phyloP scores from a whole-genome alignment of 345 rosid species.

The Aquilaria sinensis region DNA sequence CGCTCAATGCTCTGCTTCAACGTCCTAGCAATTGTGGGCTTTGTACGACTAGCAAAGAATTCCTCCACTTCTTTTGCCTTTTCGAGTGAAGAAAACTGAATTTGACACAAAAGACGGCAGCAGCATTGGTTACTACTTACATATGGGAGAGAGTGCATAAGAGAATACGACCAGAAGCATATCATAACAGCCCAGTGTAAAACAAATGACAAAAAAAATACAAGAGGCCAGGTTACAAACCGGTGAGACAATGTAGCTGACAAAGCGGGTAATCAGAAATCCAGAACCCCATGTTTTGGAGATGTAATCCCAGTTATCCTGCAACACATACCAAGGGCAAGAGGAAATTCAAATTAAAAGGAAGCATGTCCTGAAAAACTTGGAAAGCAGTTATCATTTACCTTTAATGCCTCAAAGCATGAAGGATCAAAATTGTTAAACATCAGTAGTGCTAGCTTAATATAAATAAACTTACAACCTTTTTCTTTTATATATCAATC shows the following conservation, averaged over 20 bases:
- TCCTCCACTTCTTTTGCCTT: slow-evolving; percentile 76
- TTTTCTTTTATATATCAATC: too few relatives aligned
- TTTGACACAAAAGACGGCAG: neutral
- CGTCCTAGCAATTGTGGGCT: slow-evolving; percentile 65
- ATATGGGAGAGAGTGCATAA: neutral
- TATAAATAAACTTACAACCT: too few relatives aligned
- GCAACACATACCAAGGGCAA: slow-evolving; percentile 10
- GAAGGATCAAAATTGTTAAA: too few relatives aligned
- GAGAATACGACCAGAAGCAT: too few relatives aligned
- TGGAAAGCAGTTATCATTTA: too few relatives aligned
- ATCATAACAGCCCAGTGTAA: too few relatives aligned
- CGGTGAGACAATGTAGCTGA: slow-evolving; percentile 71
- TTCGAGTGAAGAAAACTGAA: slow-evolving; percentile 84
- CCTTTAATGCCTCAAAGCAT: too few relatives aligned
- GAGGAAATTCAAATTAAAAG: neutral
- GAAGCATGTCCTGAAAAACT: too few relatives aligned
- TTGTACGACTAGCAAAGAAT: slow-evolving; percentile 58
- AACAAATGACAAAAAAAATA: too few relatives aligned
- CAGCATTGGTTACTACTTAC: neutral
- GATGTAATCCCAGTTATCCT: slow-evolving; percentile 81
- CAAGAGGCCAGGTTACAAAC: slow-evolving; percentile 26
- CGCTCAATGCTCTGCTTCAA: slow-evolving; percentile 90
- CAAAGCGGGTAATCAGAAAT: slow-evolving; percentile 60
- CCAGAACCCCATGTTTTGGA: slow-evolving; percentile 66
- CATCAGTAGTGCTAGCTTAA: too few relatives aligned